These are phyloP conservation scores for Zygnema circumcarinatum DNA, from an alignment of 139 green algal genomes.

Conservation along the genomic window DNA sequence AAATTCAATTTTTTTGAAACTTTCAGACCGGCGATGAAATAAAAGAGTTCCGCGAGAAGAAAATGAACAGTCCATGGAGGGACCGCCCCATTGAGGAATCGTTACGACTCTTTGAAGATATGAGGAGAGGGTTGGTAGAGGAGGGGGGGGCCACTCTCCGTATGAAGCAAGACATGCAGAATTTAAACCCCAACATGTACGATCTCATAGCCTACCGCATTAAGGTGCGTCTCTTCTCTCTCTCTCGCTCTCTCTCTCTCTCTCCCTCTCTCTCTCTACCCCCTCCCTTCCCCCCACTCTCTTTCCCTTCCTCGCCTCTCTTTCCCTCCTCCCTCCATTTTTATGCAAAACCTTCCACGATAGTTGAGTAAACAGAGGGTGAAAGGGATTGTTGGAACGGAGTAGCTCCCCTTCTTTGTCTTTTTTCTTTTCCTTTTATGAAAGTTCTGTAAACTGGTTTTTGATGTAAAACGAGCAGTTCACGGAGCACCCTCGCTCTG, in stretches of 20 bases:
- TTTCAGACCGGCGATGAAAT: constrained; percentile 88
- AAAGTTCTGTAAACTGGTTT: too few species aligned
- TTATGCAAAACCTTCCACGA: too few species aligned
- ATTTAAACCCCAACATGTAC: constrained; percentile 98
- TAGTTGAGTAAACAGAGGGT: too few species aligned
- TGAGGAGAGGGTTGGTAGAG: constrained; percentile 85
- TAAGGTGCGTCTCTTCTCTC: constrained; percentile 79
- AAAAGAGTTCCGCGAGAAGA: constrained; percentile 80
- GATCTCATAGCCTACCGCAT: constrained; percentile 97
- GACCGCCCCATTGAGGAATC: constrained; percentile 87
- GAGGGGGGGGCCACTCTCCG: constrained; percentile 92
- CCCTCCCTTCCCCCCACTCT: background rate
- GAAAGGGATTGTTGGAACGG: too few species aligned
- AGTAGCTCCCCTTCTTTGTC: too few species aligned
- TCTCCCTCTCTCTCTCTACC: too few species aligned
- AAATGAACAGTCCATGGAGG: constrained; percentile 81
- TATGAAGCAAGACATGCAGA: constrained; percentile 79
- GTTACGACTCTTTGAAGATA: constrained; percentile 94
- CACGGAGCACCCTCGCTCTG: constrained; percentile 82
- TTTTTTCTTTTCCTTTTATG: too few species aligned
- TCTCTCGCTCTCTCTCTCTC: too few species aligned
- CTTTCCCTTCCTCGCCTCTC: too few species aligned
- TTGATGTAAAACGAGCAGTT: constrained; percentile 58
- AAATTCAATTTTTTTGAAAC: too few species aligned
- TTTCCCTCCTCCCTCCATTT: background rate